A percentile compares a stretch with the other conserved stretches of the same genome.
Conservation (phyloP, 1,284 basidiomycete genomes). For the Papiliotrema nemorosa region DNA sequence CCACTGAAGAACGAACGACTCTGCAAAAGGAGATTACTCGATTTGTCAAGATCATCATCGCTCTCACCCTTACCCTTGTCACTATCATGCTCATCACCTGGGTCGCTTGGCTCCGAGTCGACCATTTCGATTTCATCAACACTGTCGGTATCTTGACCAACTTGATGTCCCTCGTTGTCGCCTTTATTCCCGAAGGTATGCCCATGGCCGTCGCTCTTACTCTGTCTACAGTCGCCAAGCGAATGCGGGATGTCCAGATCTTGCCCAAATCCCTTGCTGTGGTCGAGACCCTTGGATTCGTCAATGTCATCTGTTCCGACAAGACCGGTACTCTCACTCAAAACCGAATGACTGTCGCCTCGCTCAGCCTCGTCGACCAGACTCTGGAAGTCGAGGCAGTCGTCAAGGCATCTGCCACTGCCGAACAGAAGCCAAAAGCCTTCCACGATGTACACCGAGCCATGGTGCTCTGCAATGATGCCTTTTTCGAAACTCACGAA, state of each 20-base stretch:
- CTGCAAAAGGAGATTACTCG: conserved; percentile 38
- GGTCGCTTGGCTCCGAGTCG: conserved; percentile 50
- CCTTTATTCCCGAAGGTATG: conserved; percentile 56
- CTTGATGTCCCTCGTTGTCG: conserved; percentile 56
- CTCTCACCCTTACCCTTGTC: conserved; percentile 8
- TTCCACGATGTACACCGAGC: not conserved
- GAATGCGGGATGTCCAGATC: conserved; percentile 54
- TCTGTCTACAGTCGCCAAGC: conserved; percentile 54
- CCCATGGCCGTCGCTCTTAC: conserved; percentile 50
- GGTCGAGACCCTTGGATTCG: conserved; percentile 91
- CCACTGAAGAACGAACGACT: conserved; percentile 20
- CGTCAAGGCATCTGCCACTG: conserved; percentile 14
- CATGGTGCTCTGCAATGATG: conserved; percentile 56
- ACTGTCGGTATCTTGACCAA: conserved; percentile 55
- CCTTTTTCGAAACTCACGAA: conserved; percentile 52
- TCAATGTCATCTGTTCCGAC: conserved; percentile 92
- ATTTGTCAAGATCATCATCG: conserved; percentile 43
- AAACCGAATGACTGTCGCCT: conserved; percentile 89
- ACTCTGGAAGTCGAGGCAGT: too few relatives aligned
- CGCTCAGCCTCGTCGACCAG: conserved; percentile 42
- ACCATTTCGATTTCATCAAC: conserved; percentile 55
- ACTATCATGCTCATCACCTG: conserved; percentile 41
- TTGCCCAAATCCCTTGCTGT: conserved; percentile 71
- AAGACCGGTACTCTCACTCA: conserved; percentile 94
- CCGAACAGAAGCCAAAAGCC: conserved; percentile 12